These are phyloP conservation scores for Backusella tuberculispora DNA, from an alignment of 192 early-diverging fungal genomes.

Conservation along the genomic window DNA sequence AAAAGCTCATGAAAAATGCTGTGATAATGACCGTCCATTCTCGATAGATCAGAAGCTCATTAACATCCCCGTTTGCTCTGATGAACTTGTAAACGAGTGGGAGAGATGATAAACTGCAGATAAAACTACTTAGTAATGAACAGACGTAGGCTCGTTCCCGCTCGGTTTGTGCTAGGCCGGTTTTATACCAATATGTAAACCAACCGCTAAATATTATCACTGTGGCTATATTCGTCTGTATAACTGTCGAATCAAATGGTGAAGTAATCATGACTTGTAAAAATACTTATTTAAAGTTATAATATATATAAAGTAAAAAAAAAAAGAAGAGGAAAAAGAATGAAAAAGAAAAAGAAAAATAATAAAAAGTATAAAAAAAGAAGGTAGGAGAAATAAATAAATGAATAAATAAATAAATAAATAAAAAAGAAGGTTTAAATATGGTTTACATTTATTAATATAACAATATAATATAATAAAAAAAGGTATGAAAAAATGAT, in stretches of 20 bases:
- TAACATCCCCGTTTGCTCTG: not conserved
- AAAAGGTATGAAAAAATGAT: not conserved
- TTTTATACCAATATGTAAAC: constrained; percentile 8
- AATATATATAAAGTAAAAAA: not conserved
- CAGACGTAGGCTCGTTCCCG: constrained; percentile 36
- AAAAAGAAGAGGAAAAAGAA: not conserved
- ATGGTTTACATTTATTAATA: not conserved
- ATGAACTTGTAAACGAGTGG: constrained; percentile 30
- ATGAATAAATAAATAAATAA: not conserved
- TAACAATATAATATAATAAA: not conserved
- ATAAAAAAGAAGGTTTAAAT: not conserved
- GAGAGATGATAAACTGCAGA: constrained; percentile 23
- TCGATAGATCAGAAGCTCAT: constrained; percentile 24
- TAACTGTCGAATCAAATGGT: not conserved
- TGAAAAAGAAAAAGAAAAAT: not conserved
- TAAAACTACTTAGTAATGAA: constrained; percentile 36
- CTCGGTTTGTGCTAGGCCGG: not conserved
- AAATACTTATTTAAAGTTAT: not conserved
- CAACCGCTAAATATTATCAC: not conserved
- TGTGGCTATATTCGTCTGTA: not conserved
- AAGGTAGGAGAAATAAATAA: constrained; percentile 8
- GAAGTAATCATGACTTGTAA: not conserved
- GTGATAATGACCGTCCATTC: constrained; percentile 43
- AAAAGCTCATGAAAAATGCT: constrained; percentile 58
- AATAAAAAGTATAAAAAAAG: not conserved